These are phyloP conservation scores for Trichosporon inkin DNA, from an alignment of 1,284 basidiomycete genomes.

Conservation along the genomic window DNA sequence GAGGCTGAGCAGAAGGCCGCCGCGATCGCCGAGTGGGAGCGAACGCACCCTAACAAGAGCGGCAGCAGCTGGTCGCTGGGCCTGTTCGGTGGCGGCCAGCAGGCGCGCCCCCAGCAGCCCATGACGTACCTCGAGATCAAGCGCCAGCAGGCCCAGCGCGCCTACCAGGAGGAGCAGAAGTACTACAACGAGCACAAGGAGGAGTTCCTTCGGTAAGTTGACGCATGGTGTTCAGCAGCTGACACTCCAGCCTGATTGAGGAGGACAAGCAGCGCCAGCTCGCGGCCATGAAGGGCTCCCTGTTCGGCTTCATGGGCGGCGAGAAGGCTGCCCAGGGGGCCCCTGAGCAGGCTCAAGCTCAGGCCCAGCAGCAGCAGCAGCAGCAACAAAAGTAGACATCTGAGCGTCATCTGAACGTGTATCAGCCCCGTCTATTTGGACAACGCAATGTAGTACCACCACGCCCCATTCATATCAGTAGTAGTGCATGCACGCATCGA, in stretches of 20 bases:
- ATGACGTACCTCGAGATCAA: slow-evolving; percentile 87
- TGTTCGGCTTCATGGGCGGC: slow-evolving; percentile 52
- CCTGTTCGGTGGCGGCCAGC: slow-evolving; percentile 57
- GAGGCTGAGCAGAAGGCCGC: slow-evolving; percentile 73
- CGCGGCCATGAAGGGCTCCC: slow-evolving; percentile 55
- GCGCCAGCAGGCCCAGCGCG: slow-evolving; percentile 75
- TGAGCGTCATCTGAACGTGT: neutral
- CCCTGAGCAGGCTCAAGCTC: neutral
- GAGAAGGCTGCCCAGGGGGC: slow-evolving; percentile 10
- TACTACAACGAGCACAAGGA: slow-evolving; percentile 78
- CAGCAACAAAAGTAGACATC: slow-evolving; percentile 5
- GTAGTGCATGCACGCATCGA: slow-evolving; percentile 1
- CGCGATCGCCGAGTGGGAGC: slow-evolving; percentile 78
- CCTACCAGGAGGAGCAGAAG: slow-evolving; percentile 81
- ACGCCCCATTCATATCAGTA: slow-evolving; percentile 8
- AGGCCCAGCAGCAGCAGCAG: slow-evolving; percentile 1
- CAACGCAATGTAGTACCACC: slow-evolving; percentile 4
- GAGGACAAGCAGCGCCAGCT: slow-evolving; percentile 73
- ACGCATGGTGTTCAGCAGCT: neutral
- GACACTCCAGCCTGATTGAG: slow-evolving; percentile 52
- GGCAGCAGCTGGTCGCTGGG: slow-evolving; percentile 54
- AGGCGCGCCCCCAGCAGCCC: slow-evolving; percentile 53
- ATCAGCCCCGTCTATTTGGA: neutral
- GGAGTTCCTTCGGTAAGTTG: slow-evolving; percentile 62
- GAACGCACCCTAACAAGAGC: slow-evolving; percentile 53